phyloP scores from a whole-genome alignment of 805 yeast species.

The Ogataea trehaloabstinens region DNA sequence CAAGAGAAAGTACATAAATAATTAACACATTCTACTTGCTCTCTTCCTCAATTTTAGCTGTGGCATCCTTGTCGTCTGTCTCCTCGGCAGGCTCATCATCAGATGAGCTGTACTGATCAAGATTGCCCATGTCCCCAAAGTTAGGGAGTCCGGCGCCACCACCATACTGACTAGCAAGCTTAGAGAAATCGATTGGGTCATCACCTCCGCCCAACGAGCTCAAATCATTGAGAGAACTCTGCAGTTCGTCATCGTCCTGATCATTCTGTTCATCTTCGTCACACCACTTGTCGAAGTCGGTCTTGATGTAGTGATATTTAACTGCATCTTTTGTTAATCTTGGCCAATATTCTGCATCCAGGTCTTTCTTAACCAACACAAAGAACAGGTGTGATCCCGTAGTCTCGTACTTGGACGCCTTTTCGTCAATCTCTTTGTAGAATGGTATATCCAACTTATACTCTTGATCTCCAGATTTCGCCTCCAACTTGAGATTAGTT shows the following conservation, averaged over 20 bases:
- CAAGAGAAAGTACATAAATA: neutral
- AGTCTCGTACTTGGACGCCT: conserved; percentile 53
- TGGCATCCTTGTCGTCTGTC: conserved; percentile 5
- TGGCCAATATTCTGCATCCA: conserved; percentile 87
- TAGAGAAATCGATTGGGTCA: conserved; percentile 27
- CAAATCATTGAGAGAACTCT: conserved; percentile 21
- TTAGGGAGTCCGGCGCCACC: conserved; percentile 52
- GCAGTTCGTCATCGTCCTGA: conserved; percentile 41
- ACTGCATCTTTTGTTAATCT: conserved; percentile 85
- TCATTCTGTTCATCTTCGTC: conserved; percentile 98
- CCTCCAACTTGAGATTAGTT: conserved; percentile 49
- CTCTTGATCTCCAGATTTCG: conserved; percentile 46
- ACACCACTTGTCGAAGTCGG: conserved; percentile 97
- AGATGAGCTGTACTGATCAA: conserved; percentile 28
- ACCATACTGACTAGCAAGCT: conserved; percentile 32
- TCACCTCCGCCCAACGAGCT: conserved; percentile 21
- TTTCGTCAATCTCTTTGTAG: conserved; percentile 69
- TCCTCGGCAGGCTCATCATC: conserved; percentile 25
- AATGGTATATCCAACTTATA: conserved; percentile 74
- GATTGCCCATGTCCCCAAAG: conserved; percentile 29
- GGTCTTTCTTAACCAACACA: conserved; percentile 65
- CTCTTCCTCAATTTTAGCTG: neutral
- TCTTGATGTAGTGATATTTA: conserved; percentile 76
- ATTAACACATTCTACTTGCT: neutral
- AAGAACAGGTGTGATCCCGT: conserved; percentile 66